A percentile compares a stretch with the other conserved stretches of the same genome.
Evolutionary conservation across 176 grass and related monocot species (phyloP).

Genomic region (Eleusine indica): DNA sequence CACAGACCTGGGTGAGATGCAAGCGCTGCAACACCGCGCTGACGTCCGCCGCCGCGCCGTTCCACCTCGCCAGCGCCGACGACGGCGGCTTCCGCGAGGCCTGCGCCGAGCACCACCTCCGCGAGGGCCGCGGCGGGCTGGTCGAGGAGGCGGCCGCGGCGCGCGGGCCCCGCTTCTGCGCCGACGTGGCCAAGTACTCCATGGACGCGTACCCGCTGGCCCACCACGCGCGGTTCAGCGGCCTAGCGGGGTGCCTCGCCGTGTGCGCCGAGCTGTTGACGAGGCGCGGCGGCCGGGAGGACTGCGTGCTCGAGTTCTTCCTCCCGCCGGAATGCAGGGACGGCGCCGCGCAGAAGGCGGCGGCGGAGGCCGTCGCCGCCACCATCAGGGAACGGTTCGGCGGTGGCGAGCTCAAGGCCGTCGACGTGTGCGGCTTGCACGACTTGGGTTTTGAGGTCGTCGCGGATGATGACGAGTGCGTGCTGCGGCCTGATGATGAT

Average conservation of each 20-base stretch:
- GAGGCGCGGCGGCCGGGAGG: not conserved
- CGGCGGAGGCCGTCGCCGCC: conserved; percentile 33
- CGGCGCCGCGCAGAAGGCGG: conserved; percentile 44
- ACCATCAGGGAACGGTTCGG: conserved; percentile 44
- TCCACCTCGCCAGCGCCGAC: conserved; percentile 38
- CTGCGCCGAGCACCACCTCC: conserved; percentile 85
- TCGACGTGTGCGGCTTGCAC: conserved; percentile 3
- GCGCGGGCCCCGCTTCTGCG: conserved; percentile 49
- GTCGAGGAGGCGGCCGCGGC: conserved; percentile 49
- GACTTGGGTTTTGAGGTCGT: conserved; percentile 13
- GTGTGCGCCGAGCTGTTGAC: conserved; percentile 35
- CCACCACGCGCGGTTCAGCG: conserved; percentile 76
- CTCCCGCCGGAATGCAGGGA: conserved; percentile 62
- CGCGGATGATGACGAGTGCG: not conserved
- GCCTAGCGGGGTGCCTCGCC: conserved; percentile 62
- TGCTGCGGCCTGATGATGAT: conserved; percentile 4
- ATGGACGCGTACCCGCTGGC: conserved; percentile 83
- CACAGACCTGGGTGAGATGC: conserved; percentile 82
- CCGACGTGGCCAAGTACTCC: conserved; percentile 61
- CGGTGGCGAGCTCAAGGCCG: conserved; percentile 32
- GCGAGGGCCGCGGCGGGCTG: conserved; percentile 50
- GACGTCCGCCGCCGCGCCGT: conserved; percentile 61
- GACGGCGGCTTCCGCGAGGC: conserved; percentile 68
- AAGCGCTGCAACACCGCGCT: conserved; percentile 51
- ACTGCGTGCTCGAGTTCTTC: conserved; percentile 81